Evolutionary conservation across 2,329 filamentous ascomycete species (phyloP).

Genomic region (Chaetomium olivaceum): DNA sequence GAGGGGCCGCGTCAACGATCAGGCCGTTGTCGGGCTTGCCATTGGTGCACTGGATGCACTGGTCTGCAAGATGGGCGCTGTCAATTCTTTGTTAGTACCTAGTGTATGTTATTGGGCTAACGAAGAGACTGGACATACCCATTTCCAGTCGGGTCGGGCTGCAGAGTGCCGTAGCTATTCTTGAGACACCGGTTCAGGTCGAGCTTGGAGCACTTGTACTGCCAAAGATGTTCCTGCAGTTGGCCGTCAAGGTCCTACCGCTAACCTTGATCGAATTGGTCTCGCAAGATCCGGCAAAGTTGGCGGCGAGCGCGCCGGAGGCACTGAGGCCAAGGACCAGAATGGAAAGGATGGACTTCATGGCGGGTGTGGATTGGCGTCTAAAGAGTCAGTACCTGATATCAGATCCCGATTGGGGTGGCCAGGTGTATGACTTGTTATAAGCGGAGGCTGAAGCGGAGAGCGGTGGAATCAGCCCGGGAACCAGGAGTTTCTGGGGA

Average conservation of each 20-base stretch:
- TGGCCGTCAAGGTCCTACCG: conserved; percentile 28
- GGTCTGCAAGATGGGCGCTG: conserved; percentile 30
- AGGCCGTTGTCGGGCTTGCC: conserved; percentile 22
- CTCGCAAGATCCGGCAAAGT: conserved; percentile 30
- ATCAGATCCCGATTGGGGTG: background rate
- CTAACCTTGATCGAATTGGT: conserved; percentile 26
- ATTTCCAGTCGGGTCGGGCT: conserved; percentile 25
- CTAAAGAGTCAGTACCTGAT: background rate
- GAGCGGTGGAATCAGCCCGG: background rate
- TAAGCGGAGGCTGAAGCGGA: background rate
- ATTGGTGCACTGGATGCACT: conserved; percentile 33
- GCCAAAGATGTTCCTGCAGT: conserved; percentile 31
- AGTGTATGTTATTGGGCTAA: background rate
- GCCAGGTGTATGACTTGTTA: background rate
- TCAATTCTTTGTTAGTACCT: background rate
- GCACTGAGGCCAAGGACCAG: conserved; percentile 10
- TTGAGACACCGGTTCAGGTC: conserved; percentile 32
- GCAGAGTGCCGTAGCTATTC: conserved; percentile 28
- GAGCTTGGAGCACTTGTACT: conserved; percentile 27
- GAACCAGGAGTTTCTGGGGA: background rate
- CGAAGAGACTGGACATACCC: conserved; percentile 22
- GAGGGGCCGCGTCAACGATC: conserved; percentile 22
- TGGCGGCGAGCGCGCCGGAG: conserved; percentile 12
- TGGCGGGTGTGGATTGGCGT: background rate
- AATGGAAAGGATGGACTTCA: conserved; percentile 6